Conservation (phyloP, 805 yeast species). For the Kuraishia hungarica region DNA sequence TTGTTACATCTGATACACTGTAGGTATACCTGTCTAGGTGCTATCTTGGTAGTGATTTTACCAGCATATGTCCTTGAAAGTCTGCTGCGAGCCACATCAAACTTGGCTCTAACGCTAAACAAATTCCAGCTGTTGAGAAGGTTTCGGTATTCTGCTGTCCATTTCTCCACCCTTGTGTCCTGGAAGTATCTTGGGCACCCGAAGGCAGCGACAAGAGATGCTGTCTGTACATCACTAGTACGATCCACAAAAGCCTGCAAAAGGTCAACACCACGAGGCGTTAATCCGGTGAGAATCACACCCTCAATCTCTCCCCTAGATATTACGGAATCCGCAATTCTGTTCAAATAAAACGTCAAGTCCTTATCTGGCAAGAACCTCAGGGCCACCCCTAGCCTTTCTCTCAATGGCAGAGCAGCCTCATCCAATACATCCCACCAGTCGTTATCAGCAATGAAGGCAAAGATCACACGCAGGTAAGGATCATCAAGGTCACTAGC, state of each 20-base stretch:
- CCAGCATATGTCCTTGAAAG: constrained; percentile 49
- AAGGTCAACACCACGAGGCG: constrained; percentile 73
- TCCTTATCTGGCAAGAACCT: constrained; percentile 78
- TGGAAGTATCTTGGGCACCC: constrained; percentile 79
- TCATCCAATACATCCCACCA: constrained; percentile 97
- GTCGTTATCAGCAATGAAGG: constrained; percentile 86
- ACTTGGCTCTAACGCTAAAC: constrained; percentile 71
- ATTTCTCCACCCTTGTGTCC: constrained; percentile 64
- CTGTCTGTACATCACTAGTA: constrained; percentile 88
- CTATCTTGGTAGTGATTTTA: constrained; percentile 32
- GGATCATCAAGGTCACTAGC: constrained; percentile 88
- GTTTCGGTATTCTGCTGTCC: constrained; percentile 66
- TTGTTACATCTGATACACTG: constrained; percentile 82
- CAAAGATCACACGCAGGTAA: constrained; percentile 84
- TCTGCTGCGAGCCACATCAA: constrained; percentile 71
- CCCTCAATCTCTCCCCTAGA: constrained; percentile 86
- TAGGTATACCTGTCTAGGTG: constrained; percentile 68
- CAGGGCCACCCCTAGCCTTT: constrained; percentile 84
- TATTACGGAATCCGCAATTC: constrained; percentile 65
- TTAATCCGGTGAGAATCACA: constrained; percentile 82
- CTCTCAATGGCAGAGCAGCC: constrained; percentile 78
- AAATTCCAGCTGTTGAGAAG: constrained; percentile 75
- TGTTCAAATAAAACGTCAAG: constrained; percentile 58
- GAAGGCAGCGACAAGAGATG: constrained; percentile 69
- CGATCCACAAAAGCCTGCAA: constrained; percentile 82